Base-by-base conservation (phyloP, 805 yeast genomes). In the Maudiozyma barnettii region DNA sequence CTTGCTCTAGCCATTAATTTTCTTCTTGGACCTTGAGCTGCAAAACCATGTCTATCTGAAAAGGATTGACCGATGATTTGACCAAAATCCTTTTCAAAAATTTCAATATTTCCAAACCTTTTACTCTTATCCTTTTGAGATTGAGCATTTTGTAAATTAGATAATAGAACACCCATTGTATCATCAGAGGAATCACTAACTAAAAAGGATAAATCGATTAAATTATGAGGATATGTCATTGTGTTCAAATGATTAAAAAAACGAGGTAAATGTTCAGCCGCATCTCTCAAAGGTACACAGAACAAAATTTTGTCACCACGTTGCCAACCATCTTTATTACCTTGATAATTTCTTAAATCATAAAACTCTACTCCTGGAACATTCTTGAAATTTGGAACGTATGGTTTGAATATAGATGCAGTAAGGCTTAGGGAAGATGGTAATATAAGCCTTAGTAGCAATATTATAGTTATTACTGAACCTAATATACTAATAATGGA, bases 1-100 rank as follows among this genome's bases (percentile, higher is more conserved):
- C 98, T 75, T 5, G 97, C 97, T 49, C 89, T 75, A 4, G 95
- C 98, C 98, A 91, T 91, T 55, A 88, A 74, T 64, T 91, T 91
- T 59, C 98, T 74, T 63, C 98, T 76, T 41, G 95, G 95, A 12
- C 96, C 98, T 66, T 91, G 98, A 1, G 95, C 96, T 12, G 86
- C 89, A 65, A 91, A 90, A 1, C 96, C 96, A 64, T 91, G 97
- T 61, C 98, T 74, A 63, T 89, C 97, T 51, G 85, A 78, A 59
- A 91, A 89, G 20, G 91, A 84, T 69, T 91, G 98, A 49, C 97
- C 96, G 52, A 91, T 83, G 41, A 77, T 77, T 63, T 90, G 96
- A 41, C 97, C 97, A 62, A 90, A 90, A 66, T 91, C 96, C 62
- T 87, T 90, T 64, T 87, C 93, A 63, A 71, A 88, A 45, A 89